Base-by-base conservation (phyloP, 306 rosid species). In the Macrotyloma uniflorum region DNA sequence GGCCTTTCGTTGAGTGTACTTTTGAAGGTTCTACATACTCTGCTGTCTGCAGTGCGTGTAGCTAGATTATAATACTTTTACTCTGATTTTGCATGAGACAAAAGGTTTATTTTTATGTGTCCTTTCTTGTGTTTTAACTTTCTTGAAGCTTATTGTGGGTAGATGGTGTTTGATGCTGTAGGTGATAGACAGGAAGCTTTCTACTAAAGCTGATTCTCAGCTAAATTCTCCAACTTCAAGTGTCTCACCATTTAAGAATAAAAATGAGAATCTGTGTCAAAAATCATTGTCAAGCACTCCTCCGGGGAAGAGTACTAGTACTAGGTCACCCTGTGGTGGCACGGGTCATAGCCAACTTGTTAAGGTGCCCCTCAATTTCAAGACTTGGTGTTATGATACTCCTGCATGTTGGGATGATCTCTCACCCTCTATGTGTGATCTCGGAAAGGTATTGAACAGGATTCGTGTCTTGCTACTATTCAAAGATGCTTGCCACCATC, bases 401-500 rank as follows among this genome's bases (percentile, higher is more conserved):
- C 75, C 78, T 67, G 70, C 82, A 13, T 79, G 83, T 40, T 90
- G 93, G 93, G 83, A 81, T 13, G 49, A 64, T 71, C 90, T 92
- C 26, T 86, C 93, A 50, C 47, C 86, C 35, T 59, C 69, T 26
- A 32, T 90, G 67, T 80, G 86, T 74, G 71, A 79, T 46, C 86
- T 81, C 40, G 97, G 95, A 35, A 92, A 92, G 93, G 97, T 92
- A 63, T 71, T 26, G 40, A 53, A 47, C 64, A 35, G 4, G 13
- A 32, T 66, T n/a, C 53, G 57, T 43, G 20, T 24, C 22, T 26
- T 19, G 77, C n/a, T 51, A 66, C 8, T 15, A 38, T 64, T 72
- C 47, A 11, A 28, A 58, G 42, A 50, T 82, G 18, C 20, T 5
- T 45, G 14, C 62, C 5, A 45, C 62, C 20, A 28, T 67, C 57